These are phyloP conservation scores for Hyaloscypha finlandica DNA, from an alignment of 495 filamentous ascomycete genomes.

Conservation along the genomic window DNA sequence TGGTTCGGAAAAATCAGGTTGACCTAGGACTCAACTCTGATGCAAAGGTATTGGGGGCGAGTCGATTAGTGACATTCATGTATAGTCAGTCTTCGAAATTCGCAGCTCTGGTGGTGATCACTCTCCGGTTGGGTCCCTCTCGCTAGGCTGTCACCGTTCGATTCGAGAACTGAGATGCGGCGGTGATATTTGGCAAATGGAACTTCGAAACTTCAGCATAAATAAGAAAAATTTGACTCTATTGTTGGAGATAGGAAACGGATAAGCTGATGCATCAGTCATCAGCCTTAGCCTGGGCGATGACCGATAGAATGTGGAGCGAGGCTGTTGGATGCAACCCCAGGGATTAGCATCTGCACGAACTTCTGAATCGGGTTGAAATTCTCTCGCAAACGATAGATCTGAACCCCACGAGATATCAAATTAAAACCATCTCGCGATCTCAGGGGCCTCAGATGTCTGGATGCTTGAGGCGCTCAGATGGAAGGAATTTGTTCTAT, in stretches of 20 bases:
- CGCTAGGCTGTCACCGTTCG: neutral
- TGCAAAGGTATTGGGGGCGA: neutral
- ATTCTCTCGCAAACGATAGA: neutral
- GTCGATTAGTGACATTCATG: neutral
- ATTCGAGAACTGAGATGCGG: neutral
- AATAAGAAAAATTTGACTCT: neutral
- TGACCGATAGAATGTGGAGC: neutral
- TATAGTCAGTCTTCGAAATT: neutral
- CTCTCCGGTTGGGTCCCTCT: neutral
- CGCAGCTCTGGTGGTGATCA: neutral
- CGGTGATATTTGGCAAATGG: neutral
- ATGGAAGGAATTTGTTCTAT: neutral
- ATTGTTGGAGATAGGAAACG: constrained; percentile 10
- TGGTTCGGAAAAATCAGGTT: neutral
- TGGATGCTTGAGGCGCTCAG: neutral
- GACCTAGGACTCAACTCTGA: neutral
- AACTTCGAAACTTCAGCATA: neutral
- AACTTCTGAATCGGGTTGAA: neutral
- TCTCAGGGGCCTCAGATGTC: neutral
- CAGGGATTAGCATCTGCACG: constrained; percentile 1
- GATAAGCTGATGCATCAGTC: constrained; percentile 8
- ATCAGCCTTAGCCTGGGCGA: neutral
- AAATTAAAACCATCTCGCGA: neutral
- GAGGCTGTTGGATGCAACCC: constrained; percentile 1
- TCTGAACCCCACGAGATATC: neutral